A percentile compares a stretch with the other conserved stretches of the same genome.
These are phyloP conservation scores for Eucalyptus camaldulensis DNA, from an alignment of 345 rosid species.

Conservation along the genomic window DNA sequence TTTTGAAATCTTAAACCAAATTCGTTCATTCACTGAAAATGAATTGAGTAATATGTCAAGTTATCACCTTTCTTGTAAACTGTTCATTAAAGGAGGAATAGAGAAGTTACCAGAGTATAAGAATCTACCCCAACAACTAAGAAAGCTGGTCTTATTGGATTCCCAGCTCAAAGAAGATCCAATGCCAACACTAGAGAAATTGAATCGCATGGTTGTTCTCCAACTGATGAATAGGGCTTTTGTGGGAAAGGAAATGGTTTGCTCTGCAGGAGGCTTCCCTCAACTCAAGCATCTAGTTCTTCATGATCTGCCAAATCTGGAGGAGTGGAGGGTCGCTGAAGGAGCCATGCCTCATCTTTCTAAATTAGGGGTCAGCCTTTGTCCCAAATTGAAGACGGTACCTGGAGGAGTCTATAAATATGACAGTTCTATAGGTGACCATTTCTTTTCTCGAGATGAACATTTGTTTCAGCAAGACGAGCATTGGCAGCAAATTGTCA, in stretches of 20 bases:
- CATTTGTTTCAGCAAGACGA: no score
- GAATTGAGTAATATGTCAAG: background rate
- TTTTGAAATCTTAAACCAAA: background rate
- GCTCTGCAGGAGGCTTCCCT: no score
- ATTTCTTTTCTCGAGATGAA: no score
- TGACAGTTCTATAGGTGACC: background rate
- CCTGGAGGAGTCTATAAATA: background rate
- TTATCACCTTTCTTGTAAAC: slow-evolving; percentile 2
- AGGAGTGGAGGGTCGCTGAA: slow-evolving; percentile 20
- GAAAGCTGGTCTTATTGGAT: slow-evolving; percentile 15
- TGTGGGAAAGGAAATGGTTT: no score
- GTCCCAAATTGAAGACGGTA: background rate
- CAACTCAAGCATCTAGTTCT: no score
- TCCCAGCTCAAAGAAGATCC: slow-evolving; percentile 26
- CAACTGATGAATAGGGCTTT: background rate
- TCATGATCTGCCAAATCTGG: background rate
- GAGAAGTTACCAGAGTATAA: slow-evolving; percentile 7
- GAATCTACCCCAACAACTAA: slow-evolving; percentile 12
- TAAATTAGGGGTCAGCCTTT: slow-evolving; percentile 5
- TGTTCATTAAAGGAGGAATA: background rate
- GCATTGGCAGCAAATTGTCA: background rate
- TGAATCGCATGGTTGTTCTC: slow-evolving; percentile 15
- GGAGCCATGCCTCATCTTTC: slow-evolving; percentile 28
- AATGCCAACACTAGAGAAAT: slow-evolving; percentile 25
- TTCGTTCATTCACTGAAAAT: background rate